Base-by-base conservation (phyloP, 2,329 filamentous ascomycete genomes). In the Hymenoscyphus scutula region DNA sequence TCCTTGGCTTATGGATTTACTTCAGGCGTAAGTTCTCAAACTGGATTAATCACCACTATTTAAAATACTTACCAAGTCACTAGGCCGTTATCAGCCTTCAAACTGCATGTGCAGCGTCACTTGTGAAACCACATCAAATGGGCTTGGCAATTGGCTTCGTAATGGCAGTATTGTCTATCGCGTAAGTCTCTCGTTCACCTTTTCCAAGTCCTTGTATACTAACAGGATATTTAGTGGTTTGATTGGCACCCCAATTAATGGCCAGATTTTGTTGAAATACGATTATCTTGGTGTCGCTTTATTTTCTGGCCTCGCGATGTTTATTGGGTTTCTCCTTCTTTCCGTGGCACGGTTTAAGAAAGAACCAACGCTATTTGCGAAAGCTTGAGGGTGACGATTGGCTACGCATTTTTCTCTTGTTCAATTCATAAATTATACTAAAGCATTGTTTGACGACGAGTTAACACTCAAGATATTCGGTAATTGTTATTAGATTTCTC, bases 51-150 rank as follows among this genome's bases (percentile, higher is more conserved):
- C 3, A 17, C 2, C 15, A 38, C 10, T 41, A 17, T 17, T 41
- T 17, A n/a, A 10, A 41, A 5, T 23, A 54, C 55, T 61, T 15
- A 62, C 41, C 6, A 41, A 37, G 19, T 10, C 6, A n/a, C 25
- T 41, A 68, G 64, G 68, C 60, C 11, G 64, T 70, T 13, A 68
- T 70, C 15, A 65, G 69, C 51, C 54, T 70, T 15, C 66, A 70
- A 62, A 66, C 63, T 3, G 61, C 69, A 15, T 72, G 69, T 61
- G 64, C 63, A 25, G 60, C 67, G 19, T 48, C 56, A 17, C 45
- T 65, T 29, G 69, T 65, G 2, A 60, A 65, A 17, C 64, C 62
- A 1, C 53, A 64, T 15, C 63, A 69, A 58, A 70, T 66, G 25
- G 68, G 65, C 29, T 60, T 69, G 25, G 66, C 66, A 1, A 64